Base-by-base conservation (phyloP, 495 filamentous ascomycete genomes). In the Penicillium cinerascens region DNA sequence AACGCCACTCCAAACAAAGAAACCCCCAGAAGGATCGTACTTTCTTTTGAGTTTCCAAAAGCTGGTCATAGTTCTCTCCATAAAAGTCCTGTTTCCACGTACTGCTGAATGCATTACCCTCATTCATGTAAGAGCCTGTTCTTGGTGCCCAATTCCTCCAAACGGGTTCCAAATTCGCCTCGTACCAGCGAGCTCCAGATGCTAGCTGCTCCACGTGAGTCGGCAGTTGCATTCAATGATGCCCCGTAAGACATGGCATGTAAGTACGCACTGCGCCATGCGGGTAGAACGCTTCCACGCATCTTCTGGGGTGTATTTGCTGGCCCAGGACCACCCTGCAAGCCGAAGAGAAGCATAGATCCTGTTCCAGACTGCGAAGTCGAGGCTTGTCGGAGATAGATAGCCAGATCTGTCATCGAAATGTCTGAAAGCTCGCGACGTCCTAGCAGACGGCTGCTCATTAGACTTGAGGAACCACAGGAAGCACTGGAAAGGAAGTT, bases 1-100 rank as follows among this genome's bases (percentile, higher is more conserved):
- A 13, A 68, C 46, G 1, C 58, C 58, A 38, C 49, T 56, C 18
- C 33, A 50, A 0, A 56, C 47, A 48, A 80, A 79, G 38, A 82
- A 7, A 7, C 73, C 60, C 17, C 47, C 74, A 33, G 56, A 70
- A 2, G 82, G 81, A 64, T 84, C 82, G 51, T 71, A 76, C 55
- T 74, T 69, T 18, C 62, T 54, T 66, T 84, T 82, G 22, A 82
- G n/a, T 62, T 20, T 56, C 42, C 9, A 75, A 48, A 33, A 84
- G 61, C 17, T 66, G 55, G 2, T 59, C 65, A 59, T 84, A 86
- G 15, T 80, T 66, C 6, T 23, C 43, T 0, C 82, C 84, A 49
- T 76, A 88, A 63, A 84, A 87, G 2, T 77, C 77, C 43, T 74
- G 64, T 35, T 83, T 81, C 67, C 78, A 87, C 20, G 82, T 63